phyloP scores from a whole-genome alignment of 1,284 basidiomycete genomes.

The Agroathelia rolfsii region DNA sequence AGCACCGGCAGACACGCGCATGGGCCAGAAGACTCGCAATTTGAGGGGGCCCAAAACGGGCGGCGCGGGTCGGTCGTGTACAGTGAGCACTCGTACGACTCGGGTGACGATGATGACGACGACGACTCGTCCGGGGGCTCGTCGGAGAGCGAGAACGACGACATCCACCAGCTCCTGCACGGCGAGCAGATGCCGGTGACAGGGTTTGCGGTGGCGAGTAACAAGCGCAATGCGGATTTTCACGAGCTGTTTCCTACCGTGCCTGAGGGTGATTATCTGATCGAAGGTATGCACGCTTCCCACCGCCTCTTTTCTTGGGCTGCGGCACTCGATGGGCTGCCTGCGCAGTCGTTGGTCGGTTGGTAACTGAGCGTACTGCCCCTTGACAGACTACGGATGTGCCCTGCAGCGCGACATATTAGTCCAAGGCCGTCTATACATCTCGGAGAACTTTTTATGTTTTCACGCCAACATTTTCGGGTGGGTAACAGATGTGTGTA shows the following conservation, averaged over 20 bases:
- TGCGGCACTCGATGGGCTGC: too few relatives aligned
- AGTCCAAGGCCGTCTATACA: constrained; percentile 92
- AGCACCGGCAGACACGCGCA: too few relatives aligned
- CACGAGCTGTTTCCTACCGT: constrained; percentile 85
- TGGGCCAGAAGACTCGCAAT: neutral
- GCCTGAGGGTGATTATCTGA: constrained; percentile 94
- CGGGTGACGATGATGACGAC: constrained; percentile 17
- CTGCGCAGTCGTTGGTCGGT: too few relatives aligned
- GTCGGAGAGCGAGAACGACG: constrained; percentile 31
- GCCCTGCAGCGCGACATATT: constrained; percentile 94
- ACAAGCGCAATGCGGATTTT: constrained; percentile 91
- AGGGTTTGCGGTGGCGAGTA: constrained; percentile 95
- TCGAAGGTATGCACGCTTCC: constrained; percentile 64
- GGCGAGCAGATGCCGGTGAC: constrained; percentile 74
- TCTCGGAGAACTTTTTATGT: constrained; percentile 96
- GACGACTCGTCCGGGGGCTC: constrained; percentile 17
- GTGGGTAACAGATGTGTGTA: constrained; percentile 90
- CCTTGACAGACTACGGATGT: constrained; percentile 90
- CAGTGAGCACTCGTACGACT: constrained; percentile 23
- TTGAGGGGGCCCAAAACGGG: neutral
- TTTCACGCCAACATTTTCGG: constrained; percentile 99
- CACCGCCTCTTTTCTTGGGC: constrained; percentile 5
- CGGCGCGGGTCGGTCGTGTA: constrained; percentile 14
- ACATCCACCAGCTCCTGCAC: constrained; percentile 46
- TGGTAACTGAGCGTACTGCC: too few relatives aligned